Evolutionary conservation across 257 asterid genomes (phyloP), one percentile per base, ranked within the genome.

Genomic region (Solanum dulcamara): DNA sequence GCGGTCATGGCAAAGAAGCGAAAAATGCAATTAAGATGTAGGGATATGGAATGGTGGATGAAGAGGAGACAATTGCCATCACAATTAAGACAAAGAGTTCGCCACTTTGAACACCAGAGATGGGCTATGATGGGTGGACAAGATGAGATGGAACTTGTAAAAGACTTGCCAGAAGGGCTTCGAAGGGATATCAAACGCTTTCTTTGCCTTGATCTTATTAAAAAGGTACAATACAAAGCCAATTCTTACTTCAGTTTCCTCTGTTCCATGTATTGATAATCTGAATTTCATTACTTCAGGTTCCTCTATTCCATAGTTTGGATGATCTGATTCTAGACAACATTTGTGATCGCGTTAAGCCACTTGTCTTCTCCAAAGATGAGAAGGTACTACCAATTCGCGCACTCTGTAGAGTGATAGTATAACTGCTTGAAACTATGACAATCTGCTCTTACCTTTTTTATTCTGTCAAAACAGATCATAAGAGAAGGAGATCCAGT

Each of bases 31-130:
- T 89, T 94, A 67, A 89, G 99, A 86, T 92, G 94, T 85, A 88
- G 98, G 33, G 99, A 97, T 86, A 91, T 97, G 97, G 99, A 97
- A 84, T 94, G 99, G 99, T 97, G 99, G 99, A 97, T 97, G 99
- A 93, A 62, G 87, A 91, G 98, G 75, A 89, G 99, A 72, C 99
- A 97, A 18, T 74, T 97, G 84, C 99, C 99, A 2, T 89, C 97
- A 9, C 92, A 85, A 22, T 90, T 97, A 42, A 88, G 99, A 83
- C 92, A 89, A 35, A 90, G 99, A 84, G 99, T 97, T 72, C 92
- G 98, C 10, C 94, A 93, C 42, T 93, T 91, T 85, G 98, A 97
- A 55, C 91, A 96, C 46, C 98, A 93, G 24, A 88, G 94, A 46
- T 95, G 97, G 96, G 77, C 95, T 35, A 81, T 91, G 44, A 85